These are phyloP conservation scores for Oehlia diaphana DNA, from an alignment of 192 early-diverging fungal genomes.

Conservation along the genomic window DNA sequence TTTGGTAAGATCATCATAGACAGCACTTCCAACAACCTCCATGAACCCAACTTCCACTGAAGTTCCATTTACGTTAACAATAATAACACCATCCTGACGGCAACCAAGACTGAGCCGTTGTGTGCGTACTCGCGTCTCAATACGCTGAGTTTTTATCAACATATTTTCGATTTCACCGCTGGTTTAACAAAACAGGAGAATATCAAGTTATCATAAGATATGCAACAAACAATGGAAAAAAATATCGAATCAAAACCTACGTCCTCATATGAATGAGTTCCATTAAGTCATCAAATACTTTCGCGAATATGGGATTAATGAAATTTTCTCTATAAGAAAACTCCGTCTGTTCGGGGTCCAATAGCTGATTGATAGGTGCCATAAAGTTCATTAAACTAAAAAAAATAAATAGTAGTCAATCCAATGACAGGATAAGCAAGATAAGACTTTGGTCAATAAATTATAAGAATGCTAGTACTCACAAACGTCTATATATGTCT, in stretches of 20 bases:
- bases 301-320: constrained; percentile 4
- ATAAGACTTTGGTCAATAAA: background rate
- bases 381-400: constrained; percentile 14
- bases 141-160: background rate
- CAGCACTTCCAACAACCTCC: too few relatives aligned
- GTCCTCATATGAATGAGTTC: background rate
- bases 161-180: constrained; percentile 13
- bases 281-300: constrained; percentile 4
- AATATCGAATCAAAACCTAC: background rate
- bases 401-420: constrained; percentile 2
- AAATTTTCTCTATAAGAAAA: constrained; percentile 15
- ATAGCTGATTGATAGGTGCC: constrained; percentile 11
- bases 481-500: background rate
- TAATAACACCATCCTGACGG: too few relatives aligned
- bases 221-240: constrained; percentile 1
- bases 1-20: too few relatives aligned
- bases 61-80: too few relatives aligned
- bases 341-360: background rate
- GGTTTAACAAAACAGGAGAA: background rate
- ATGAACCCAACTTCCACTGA: too few relatives aligned
- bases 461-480: background rate
- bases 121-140: background rate
- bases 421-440: background rate
- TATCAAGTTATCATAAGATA: background rate
- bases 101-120: background rate